Base-by-base conservation (phyloP, 306 rosid species). In the Lathyrus tuberosus region DNA sequence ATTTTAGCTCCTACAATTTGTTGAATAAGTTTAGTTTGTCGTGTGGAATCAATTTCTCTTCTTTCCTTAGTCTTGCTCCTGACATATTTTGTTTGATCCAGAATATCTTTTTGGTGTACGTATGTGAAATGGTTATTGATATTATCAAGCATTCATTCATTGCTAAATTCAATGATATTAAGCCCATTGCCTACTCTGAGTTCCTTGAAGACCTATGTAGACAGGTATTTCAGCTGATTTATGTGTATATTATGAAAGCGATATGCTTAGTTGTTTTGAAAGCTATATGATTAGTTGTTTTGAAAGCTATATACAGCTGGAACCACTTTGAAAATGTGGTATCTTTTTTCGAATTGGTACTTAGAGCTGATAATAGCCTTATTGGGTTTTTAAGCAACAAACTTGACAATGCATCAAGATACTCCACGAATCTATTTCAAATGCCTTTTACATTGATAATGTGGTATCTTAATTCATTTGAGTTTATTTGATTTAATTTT, bases 151-250 rank as follows among this genome's bases (percentile, higher is more conserved):
- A 94, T 75, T 94, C 99, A 6, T 91, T 94, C 85, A 82, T 94
- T 76, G 99, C 96, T 31, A 94, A 94, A 76, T 94, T 94, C 83
- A 94, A 94, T 71, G 95, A 79, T 69, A 84, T 94, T 59, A 94
- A 86, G 81, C 99, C 99, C 77, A 94, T 80, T 43, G 83, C 83
- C 33, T 94, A 87, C 76, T 91, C 97, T 0, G 99, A 94, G 83
- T 94, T 91, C 71, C 99, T 91, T 46, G 99, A 94, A 89, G 97
- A 94, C 79, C 85, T 94, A 16, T 94, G 99, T 76, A 81, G 87
- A 70, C 99, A 94, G 97, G 97, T 94, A 82, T 65, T 33, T 83
- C 24, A 11, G 59, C 65, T 63, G 52, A 67, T 78, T 77, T 70
- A 20, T 61, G 47, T 49, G 46, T 31, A n/a, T 65, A 56, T 26